These are phyloP conservation scores for Craterostigma plantagineum DNA, from an alignment of 257 asterid genomes.

Conservation along the genomic window DNA sequence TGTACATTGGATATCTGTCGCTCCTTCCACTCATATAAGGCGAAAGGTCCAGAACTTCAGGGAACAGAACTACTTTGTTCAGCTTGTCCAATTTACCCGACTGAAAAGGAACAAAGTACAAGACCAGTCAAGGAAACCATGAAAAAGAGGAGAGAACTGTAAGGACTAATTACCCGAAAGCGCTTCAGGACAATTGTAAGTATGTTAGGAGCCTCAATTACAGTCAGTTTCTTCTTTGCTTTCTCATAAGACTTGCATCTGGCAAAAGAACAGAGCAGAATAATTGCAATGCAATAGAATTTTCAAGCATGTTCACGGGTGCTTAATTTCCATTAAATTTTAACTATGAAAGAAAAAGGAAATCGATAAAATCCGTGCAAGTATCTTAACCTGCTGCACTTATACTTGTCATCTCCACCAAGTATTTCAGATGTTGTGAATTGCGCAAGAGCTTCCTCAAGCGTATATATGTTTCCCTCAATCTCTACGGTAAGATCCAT, in stretches of 20 bases:
- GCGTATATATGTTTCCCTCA: constrained; percentile 29
- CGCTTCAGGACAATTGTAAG: constrained; percentile 46
- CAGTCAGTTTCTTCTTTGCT: constrained; percentile 39
- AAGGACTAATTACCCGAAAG: constrained; percentile 21
- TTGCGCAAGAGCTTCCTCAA: constrained; percentile 37
- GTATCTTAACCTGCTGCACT: constrained; percentile 28
- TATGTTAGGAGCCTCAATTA: constrained; percentile 45
- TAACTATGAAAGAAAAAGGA: neutral
- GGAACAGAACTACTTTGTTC: constrained; percentile 26
- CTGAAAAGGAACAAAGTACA: constrained; percentile 14
- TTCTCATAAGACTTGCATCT: constrained; percentile 57
- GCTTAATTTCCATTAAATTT: no score
- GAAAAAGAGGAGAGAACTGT: neutral
- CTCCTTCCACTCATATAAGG: constrained; percentile 30
- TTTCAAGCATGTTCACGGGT: constrained; percentile 1
- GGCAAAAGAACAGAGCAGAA: constrained; percentile 6
- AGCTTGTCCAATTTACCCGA: constrained; percentile 26
- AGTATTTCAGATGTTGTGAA: constrained; percentile 38
- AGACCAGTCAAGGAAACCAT: constrained; percentile 6
- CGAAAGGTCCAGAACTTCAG: constrained; percentile 25
- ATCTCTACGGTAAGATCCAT: constrained; percentile 48
- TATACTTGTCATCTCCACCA: constrained; percentile 49
- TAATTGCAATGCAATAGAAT: constrained; percentile 5
- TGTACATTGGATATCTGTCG: constrained; percentile 19
- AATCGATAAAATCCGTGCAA: neutral